Percentiles rank a stretch among this genome's conserved stretches.
Conservation (phyloP, 2,329 filamentous ascomycete genomes). For the Trichoderma simmonsii region DNA sequence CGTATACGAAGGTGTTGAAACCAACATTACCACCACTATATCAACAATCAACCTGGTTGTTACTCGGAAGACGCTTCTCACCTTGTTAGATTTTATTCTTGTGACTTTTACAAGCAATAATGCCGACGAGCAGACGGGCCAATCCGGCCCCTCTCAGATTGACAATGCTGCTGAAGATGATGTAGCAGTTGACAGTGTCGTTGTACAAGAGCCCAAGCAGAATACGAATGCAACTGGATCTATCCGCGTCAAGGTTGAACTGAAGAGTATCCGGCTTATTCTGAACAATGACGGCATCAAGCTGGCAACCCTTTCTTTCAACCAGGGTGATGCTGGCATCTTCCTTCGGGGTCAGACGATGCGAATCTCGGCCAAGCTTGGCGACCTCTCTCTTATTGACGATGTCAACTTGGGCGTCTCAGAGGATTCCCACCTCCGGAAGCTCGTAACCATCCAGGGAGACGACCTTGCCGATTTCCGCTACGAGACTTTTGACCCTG, state of each 20-base stretch:
- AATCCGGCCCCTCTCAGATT: slow-evolving; percentile 36
- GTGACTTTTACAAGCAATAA: slow-evolving; percentile 76
- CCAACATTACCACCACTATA: slow-evolving; percentile 83
- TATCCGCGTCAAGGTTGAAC: slow-evolving; percentile 87
- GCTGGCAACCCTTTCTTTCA: slow-evolving; percentile 86
- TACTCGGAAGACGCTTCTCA: slow-evolving; percentile 87
- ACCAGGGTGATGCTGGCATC: slow-evolving; percentile 85
- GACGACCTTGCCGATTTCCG: slow-evolving; percentile 95
- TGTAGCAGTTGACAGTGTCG: slow-evolving; percentile 37
- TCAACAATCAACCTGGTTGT: slow-evolving; percentile 97
- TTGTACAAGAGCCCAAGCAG: slow-evolving; percentile 35
- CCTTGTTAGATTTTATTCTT: slow-evolving; percentile 88
- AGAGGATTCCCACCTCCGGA: slow-evolving; percentile 73
- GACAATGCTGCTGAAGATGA: slow-evolving; percentile 29
- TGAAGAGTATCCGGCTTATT: slow-evolving; percentile 91
- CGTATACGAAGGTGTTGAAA: slow-evolving; percentile 89
- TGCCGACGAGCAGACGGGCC: slow-evolving; percentile 38
- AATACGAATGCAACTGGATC: slow-evolving; percentile 54
- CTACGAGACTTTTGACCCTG: slow-evolving; percentile 89
- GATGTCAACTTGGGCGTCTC: slow-evolving; percentile 90
- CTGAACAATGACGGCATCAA: slow-evolving; percentile 97
- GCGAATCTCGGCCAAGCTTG: slow-evolving; percentile 81
- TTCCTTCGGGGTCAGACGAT: slow-evolving; percentile 84
- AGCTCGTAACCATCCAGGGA: slow-evolving; percentile 91
- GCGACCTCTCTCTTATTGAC: slow-evolving; percentile 84